Percentiles rank a stretch among this genome's conserved stretches.
phyloP scores from a whole-genome alignment of 2,329 filamentous ascomycete genomes.

The Fusarium lateritium region DNA sequence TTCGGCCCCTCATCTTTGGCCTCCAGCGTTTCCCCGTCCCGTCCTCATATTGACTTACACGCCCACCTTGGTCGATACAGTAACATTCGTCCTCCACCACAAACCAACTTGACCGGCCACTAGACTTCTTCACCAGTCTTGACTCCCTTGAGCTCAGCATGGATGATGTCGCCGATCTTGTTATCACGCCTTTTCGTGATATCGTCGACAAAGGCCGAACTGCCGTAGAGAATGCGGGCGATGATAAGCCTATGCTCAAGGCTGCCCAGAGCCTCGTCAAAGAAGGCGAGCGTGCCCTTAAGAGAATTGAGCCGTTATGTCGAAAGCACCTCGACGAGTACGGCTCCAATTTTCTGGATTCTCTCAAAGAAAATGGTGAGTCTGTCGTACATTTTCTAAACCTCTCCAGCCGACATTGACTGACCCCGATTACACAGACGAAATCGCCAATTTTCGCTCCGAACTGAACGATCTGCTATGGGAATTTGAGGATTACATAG shows the following conservation, averaged over 20 bases:
- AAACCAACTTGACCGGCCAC: background rate
- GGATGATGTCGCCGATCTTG: slow-evolving; percentile 61
- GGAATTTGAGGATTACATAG: slow-evolving; percentile 70
- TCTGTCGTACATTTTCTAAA: background rate
- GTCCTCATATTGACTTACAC: slow-evolving; percentile 49
- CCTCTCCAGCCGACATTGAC: slow-evolving; percentile 3
- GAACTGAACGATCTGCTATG: slow-evolving; percentile 67
- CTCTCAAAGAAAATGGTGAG: slow-evolving; percentile 69
- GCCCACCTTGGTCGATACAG: slow-evolving; percentile 30
- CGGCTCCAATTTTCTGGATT: slow-evolving; percentile 64
- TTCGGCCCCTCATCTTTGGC: slow-evolving; percentile 26
- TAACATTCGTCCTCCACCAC: slow-evolving; percentile 14
- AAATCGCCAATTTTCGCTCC: slow-evolving; percentile 63
- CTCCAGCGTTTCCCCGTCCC: slow-evolving; percentile 10
- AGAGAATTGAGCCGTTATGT: slow-evolving; percentile 67
- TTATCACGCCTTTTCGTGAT: slow-evolving; percentile 66
- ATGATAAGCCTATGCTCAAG: slow-evolving; percentile 63
- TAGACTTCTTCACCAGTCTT: slow-evolving; percentile 3
- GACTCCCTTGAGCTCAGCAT: slow-evolving; percentile 46
- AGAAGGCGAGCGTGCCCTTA: slow-evolving; percentile 65
- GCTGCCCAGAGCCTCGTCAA: slow-evolving; percentile 63
- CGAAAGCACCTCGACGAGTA: slow-evolving; percentile 64
- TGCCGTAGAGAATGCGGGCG: slow-evolving; percentile 64
- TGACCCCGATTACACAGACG: slow-evolving; percentile 53
- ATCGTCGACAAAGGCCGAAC: slow-evolving; percentile 66